Base-by-base conservation (phyloP, 2,329 filamentous ascomycete genomes). In the Xylariaceae sp. region DNA sequence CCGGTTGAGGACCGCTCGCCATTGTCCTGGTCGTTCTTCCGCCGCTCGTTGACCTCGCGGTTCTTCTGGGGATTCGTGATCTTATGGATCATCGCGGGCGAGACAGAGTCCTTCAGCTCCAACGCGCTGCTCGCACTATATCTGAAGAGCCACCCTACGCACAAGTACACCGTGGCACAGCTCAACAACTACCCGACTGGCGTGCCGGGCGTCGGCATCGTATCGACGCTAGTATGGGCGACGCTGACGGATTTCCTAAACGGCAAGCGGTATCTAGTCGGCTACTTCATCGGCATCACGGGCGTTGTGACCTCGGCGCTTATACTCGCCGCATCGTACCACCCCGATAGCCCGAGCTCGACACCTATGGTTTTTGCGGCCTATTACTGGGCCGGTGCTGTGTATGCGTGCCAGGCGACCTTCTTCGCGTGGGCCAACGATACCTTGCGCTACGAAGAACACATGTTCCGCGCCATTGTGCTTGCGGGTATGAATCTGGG, bases 401-500 rank as follows among this genome's bases (percentile, higher is more conserved):
- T 89, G 0, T 90, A 90, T 60, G 86, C 87, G 0, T 88, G 86
- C 63, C 86, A 91, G 69, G 86, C 87, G 0, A 87, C 84, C 0
- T 89, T 90, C 61, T 90, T 91, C 60, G 87, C 87, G 0, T 90
- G 87, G 87, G 87, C 85, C 18, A 90, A 91, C 61, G 87, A 89
- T 62, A 82, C 84, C 2, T 81, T 88, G 73, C 77, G 84, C 6
- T 80, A 81, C 50, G 81, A 88, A 61, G 82, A 88, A 54, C 79
- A 81, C 16, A 78, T 84, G 39, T 80, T 86, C 60, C 76, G 87
- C 3, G 83, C 80, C 2, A 79, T 90, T 1, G 86, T 90, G 0
- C 80, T 91, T 29, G 87, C 86, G 0, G 82, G 83, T 10, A 91
- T 91, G 87, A 90, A 89, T 55, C 72, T 86, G 61, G 83, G 83